Percentiles rank a stretch among this genome's conserved stretches.
phyloP scores from a whole-genome alignment of 257 asterid species.

The Lavandula angustifolia region DNA sequence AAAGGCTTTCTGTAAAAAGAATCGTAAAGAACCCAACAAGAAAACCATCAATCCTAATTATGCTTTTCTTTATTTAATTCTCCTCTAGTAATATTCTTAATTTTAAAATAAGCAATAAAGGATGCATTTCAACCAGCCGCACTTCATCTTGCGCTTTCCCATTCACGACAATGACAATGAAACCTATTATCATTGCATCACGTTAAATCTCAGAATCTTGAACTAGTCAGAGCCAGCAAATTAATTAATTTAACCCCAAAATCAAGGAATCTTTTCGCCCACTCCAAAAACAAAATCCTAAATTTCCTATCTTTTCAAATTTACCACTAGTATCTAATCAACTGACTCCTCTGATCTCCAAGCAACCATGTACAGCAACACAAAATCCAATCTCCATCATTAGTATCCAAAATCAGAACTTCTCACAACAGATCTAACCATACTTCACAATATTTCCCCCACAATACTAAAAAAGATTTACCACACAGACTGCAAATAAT shows the following conservation, averaged over 20 bases:
- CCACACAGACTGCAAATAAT: conserved; percentile 21
- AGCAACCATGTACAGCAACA: conserved; percentile 31
- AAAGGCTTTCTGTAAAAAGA: conserved; percentile 6
- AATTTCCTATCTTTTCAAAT: conserved; percentile 23
- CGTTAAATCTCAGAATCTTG: conserved; percentile 29
- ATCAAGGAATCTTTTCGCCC: conserved; percentile 31
- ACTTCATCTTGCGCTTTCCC: conserved; percentile 17
- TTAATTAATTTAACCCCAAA: conserved; percentile 18
- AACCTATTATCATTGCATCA: conserved; percentile 18
- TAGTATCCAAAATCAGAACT: conserved; percentile 35
- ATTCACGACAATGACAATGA: conserved; percentile 27
- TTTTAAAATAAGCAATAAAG: conserved; percentile 18
- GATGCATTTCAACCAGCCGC: conserved; percentile 22
- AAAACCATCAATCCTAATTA: conserved; percentile 28
- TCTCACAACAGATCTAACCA: conserved; percentile 59
- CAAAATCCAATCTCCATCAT: conserved; percentile 31
- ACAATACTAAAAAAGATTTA: not conserved
- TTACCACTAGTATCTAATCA: conserved; percentile 6
- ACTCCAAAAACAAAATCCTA: conserved; percentile 26
- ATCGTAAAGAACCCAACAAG: conserved; percentile 23
- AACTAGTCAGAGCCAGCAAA: conserved; percentile 32
- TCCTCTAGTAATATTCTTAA: not conserved
- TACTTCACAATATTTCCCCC: conserved; percentile 31
- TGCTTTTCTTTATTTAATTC: conserved; percentile 1
- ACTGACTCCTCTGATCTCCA: conserved; percentile 31